Base-by-base conservation (phyloP, 139 green algal species). In the Micractinium sp. region DNA sequence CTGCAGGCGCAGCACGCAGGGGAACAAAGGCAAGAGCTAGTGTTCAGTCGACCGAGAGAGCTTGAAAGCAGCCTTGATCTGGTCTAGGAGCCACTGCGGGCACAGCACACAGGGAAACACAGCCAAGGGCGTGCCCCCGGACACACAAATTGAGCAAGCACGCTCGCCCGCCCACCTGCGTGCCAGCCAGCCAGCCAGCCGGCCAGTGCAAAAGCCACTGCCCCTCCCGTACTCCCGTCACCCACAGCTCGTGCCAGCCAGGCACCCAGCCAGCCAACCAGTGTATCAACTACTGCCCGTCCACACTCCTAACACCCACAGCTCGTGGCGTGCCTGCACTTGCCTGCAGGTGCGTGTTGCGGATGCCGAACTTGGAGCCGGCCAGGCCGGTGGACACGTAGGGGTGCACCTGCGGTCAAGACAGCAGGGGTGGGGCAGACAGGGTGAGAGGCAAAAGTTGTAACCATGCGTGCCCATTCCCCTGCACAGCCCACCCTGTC, bases 291-390 rank as follows among this genome's bases (percentile, higher is more conserved):
- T 19, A 77, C 71, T 35, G 4, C 7, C n/a, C n/a, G n/a, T n/a
- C 47, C 47, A 56, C 47, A 56, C 47, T 56, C 9, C n/a, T 56
- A 5, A 9, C 47, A 56, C 47, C 47, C 47, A 56, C 5, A 56
- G 47, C 47, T 56, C 9, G 47, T 56, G 47, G 7, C 47, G 9
- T 9, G 66, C 9, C 36, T 9, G 33, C n/a, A 2, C 90, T 31
- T n/a, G 95, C 97, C 91, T 97, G 92, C 73, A 99, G 91, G 90
- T 98, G 95, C 61, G 94, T 97, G 94, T 99, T 99, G 90, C 97
- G 95, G 92, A 99, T 99, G 91, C 97, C 97, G 94, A 99, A 99
- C 95, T 99, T 99, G 93, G 94, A 98, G 91, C 91, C 96, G 25
- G 98, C 97, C 89, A 99, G 93, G 36, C 97, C 97, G 35, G 97